A percentile compares a stretch with the other conserved stretches of the same genome.
These are phyloP conservation scores for Skeletonema costatum DNA, from an alignment of 108 stramenopile species.

Conservation along the genomic window DNA sequence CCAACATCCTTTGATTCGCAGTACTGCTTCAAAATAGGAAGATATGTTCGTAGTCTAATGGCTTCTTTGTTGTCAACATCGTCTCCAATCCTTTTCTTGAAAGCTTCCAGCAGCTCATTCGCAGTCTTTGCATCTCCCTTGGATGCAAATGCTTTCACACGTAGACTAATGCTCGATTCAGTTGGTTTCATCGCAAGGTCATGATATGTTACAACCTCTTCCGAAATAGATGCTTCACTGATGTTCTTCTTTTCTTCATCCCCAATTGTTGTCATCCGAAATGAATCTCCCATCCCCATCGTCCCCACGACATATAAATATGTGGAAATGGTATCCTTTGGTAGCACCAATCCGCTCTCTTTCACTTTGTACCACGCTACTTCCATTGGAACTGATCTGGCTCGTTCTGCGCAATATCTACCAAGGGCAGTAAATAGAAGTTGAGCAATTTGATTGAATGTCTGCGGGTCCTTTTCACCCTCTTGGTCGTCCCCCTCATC, in stretches of 20 bases:
- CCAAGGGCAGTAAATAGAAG: slow-evolving; percentile 8
- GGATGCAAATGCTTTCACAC: slow-evolving; percentile 41
- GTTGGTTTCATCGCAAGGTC: slow-evolving; percentile 41
- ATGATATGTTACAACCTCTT: slow-evolving; percentile 51
- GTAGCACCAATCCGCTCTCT: slow-evolving; percentile 35
- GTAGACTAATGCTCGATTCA: slow-evolving; percentile 39
- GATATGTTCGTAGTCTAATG: slow-evolving; percentile 73
- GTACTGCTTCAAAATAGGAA: slow-evolving; percentile 70
- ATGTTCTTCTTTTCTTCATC: slow-evolving; percentile 4
- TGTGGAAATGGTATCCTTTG: slow-evolving; percentile 25
- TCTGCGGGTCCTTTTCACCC: background rate
- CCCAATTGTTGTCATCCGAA: slow-evolving; percentile 5
- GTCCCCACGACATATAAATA: slow-evolving; percentile 42
- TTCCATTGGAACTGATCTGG: slow-evolving; percentile 44
- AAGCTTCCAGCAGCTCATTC: slow-evolving; percentile 41
- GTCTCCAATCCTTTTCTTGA: slow-evolving; percentile 30
- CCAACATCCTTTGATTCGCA: slow-evolving; percentile 59
- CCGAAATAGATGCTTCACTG: slow-evolving; percentile 22
- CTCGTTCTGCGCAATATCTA: slow-evolving; percentile 43
- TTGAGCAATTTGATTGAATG: slow-evolving; percentile 17
- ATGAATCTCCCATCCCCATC: slow-evolving; percentile 34
- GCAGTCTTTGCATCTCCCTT: slow-evolving; percentile 48
- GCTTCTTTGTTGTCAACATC: slow-evolving; percentile 40
- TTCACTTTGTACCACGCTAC: slow-evolving; percentile 52
- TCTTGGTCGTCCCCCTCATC: background rate